A percentile compares a stretch with the other conserved stretches of the same genome.
phyloP scores from a whole-genome alignment of 257 asterid genomes.

The Vinca minor region DNA sequence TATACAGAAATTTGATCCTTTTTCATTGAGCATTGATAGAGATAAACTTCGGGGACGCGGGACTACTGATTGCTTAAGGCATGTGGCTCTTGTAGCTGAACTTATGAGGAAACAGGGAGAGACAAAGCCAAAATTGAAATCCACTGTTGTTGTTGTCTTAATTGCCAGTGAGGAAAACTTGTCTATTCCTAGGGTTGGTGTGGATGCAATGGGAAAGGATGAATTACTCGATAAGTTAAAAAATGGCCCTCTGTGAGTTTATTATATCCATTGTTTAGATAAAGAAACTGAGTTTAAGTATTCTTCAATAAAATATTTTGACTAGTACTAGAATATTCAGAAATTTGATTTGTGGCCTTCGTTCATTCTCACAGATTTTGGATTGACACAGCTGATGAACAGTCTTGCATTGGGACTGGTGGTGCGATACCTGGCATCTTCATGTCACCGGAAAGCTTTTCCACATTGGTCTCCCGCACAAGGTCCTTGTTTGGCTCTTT shows the following conservation, averaged over 20 bases:
- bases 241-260: constrained; percentile 78
- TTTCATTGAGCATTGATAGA: constrained; percentile 69
- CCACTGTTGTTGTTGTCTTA: constrained; percentile 90
- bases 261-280: not conserved
- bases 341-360: constrained; percentile 10
- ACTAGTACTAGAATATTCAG: not conserved
- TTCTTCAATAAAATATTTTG: not conserved
- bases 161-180: constrained; percentile 98
- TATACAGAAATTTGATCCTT: constrained; percentile 89
- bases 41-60: constrained; percentile 96
- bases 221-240: constrained; percentile 73
- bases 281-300: not conserved
- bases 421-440: constrained; percentile 97
- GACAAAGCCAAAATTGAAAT: constrained; percentile 64
- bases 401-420: constrained; percentile 98
- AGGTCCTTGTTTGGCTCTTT: constrained; percentile 49
- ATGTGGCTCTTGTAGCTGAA: constrained; percentile 90
- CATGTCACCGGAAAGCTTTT: constrained; percentile 81
- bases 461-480: constrained; percentile 92
- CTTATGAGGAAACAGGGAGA: constrained; percentile 74
- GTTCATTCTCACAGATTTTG: constrained; percentile 54
- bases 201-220: constrained; percentile 85
- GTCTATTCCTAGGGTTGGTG: constrained; percentile 91
- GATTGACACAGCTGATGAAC: constrained; percentile 99
- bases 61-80: constrained; percentile 95